Conservation (phyloP, 495 filamentous ascomycete genomes). For the Hypoxylon intermedium region DNA sequence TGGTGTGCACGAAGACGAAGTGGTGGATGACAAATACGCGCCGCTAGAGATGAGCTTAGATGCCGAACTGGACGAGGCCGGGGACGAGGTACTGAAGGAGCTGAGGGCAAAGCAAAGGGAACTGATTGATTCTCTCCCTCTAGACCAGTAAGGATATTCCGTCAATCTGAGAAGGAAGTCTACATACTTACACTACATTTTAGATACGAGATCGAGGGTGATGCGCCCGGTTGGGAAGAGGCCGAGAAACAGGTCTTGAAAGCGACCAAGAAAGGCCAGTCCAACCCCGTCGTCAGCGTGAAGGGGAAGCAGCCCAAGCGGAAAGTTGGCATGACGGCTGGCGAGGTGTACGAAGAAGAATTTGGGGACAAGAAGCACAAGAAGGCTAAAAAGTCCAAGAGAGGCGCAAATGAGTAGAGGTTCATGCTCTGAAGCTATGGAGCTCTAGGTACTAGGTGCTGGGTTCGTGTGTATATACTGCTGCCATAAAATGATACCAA, state of each 20-base stretch:
- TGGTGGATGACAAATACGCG: constrained; percentile 66
- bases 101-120: constrained; percentile 77
- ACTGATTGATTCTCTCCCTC: constrained; percentile 84
- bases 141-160: constrained; percentile 72
- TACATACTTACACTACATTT: constrained; percentile 45
- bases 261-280: constrained; percentile 61
- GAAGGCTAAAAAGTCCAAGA: constrained; percentile 60
- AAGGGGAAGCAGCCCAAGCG: constrained; percentile 77
- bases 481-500: constrained; percentile 28
- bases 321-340: constrained; percentile 74
- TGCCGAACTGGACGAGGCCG: constrained; percentile 87
- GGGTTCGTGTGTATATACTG: constrained; percentile 20
- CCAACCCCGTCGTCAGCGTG: constrained; percentile 79
- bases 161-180: constrained; percentile 7
- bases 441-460: no score
- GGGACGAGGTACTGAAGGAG: constrained; percentile 72
- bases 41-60: constrained; percentile 75
- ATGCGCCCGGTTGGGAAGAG: constrained; percentile 75
- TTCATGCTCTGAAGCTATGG: no score
- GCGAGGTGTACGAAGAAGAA: constrained; percentile 65
- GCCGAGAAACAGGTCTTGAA: constrained; percentile 78
- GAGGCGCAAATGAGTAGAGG: constrained; percentile 1
- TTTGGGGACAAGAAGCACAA: constrained; percentile 64
- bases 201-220: constrained; percentile 83
- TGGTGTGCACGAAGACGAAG: constrained; percentile 65